Base-by-base conservation (phyloP, 345 rosid genomes). In the Acer negundo region DNA sequence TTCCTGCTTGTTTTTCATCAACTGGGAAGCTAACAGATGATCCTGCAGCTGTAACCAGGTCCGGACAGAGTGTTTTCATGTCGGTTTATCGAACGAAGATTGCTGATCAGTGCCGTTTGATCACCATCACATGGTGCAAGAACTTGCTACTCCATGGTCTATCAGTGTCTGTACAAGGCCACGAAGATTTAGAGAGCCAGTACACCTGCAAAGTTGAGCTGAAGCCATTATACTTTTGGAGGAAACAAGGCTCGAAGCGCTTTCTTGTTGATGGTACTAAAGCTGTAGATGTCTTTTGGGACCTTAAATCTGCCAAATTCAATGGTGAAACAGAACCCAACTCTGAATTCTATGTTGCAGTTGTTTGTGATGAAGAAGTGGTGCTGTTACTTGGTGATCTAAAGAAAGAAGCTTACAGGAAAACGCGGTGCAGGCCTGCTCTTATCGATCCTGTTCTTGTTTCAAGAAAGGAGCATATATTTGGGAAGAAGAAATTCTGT, bases 181-280 rank as follows among this genome's bases (percentile, higher is more conserved):
- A 35, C 23, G 77, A 80, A 11, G 81, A 85, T 31, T 89, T 88
- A 26, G 92, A 84, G 40, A 73, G 56, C 38, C 89, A 88, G 49
- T 80, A 82, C 63, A 86, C 82, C 73, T 90, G 90, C 85, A 92
- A 86, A 64, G 87, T 92, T 62, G 97, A 87, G 90, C 85, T 90
- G 49, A 92, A 92, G 86, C 91, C 92, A 0, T 92, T 90, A 92
- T 89, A 89, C 77, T 90, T 90, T 59, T 89, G 97, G 97, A 85
- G 94, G 78, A 92, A 89, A 80, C 92, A 92, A 64, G 97, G 97
- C 0, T 85, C 86, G 40, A 92, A 87, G 74, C 77, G 84, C 42
- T 87, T 86, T 74, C n/a, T 75, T 5, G 79, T 85, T 2, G 91
- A 87, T 35, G 91, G 86, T 9, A 4, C 38, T 35, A 87, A 86